Evolutionary conservation across 306 rosid species (phyloP), one percentile per base, ranked within the genome.

Genomic region (Trichosanthes truncata): DNA sequence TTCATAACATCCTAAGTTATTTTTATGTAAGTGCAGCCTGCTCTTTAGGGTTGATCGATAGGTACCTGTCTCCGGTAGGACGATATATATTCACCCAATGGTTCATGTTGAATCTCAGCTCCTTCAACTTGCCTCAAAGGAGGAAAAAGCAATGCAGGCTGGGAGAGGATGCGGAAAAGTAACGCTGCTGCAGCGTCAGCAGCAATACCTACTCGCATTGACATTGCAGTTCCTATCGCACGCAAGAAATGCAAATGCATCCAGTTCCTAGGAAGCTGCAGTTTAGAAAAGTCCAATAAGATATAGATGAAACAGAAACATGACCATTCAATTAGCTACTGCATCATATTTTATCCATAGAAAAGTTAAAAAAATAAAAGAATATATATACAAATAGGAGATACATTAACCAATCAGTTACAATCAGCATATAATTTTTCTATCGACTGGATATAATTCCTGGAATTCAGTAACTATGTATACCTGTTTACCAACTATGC

Each of bases 151-250:
- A 95, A 86, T 7, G 97, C 98, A 56, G 98, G 97, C 85, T 95
- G 98, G 40, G 98, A 95, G 82, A 95, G 96, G 82, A 95, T 43
- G 40, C 98, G 98, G 82, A 95, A 95, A 84, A 95, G 97, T 85
- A 95, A 85, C 78, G 98, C 97, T 59, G 98, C 98, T 46, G 98
- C 98, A 51, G 98, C 97, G 85, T 95, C 98, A 65, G 98, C 97
- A 33, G 97, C 97, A 86, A 95, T 91, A 40, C 97, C 97, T 45
- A 90, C 97, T 85, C 98, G 86, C 98, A 95, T 95, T 80, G 98
- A 95, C 97, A 95, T 95, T 79, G 98, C 98, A 60, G 93, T 95
- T 87, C 98, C 98, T 74, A 95, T 95, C 61, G 98, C 98, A 21
- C 97, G 98, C 86, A 95, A 87, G 91, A 95, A 95, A 87, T 95